A percentile compares a stretch with the other conserved stretches of the same genome.
Conservation (phyloP, 208 protist species). For the Acanthamoeba sp. region DNA sequence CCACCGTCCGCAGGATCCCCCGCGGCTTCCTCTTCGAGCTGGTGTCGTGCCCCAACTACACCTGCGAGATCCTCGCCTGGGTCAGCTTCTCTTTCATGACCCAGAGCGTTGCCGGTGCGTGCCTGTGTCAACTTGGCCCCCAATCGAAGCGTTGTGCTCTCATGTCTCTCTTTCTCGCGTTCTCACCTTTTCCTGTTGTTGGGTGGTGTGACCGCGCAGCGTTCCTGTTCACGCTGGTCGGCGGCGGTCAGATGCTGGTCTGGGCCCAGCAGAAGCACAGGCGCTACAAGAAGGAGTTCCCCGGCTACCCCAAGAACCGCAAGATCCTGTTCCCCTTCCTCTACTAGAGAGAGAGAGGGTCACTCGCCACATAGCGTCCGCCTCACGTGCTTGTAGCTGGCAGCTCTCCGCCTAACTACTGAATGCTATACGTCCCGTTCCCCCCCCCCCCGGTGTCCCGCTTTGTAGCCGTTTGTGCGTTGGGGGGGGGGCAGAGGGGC, state of each 20-base stretch:
- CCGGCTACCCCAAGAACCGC: constrained; percentile 74
- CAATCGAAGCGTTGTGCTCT: neutral
- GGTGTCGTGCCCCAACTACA: constrained; percentile 97
- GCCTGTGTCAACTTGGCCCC: constrained; percentile 23
- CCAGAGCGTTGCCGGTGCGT: constrained; percentile 86
- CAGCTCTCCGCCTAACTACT: too few species aligned
- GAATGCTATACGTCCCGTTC: too few species aligned
- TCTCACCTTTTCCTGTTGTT: constrained; percentile 22
- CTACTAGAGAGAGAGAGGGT: constrained; percentile 34
- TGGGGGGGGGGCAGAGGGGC: too few species aligned
- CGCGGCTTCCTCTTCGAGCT: constrained; percentile 92
- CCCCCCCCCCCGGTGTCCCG: too few species aligned
- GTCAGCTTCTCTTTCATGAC: constrained; percentile 94
- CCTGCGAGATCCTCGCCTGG: constrained; percentile 96
- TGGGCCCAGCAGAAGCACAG: constrained; percentile 83
- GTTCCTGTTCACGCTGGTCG: constrained; percentile 75
- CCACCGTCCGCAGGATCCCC: constrained; percentile 91
- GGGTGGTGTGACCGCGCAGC: neutral
- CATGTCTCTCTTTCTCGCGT: neutral
- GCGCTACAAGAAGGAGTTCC: constrained; percentile 82
- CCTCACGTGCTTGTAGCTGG: too few species aligned
- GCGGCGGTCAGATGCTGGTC: constrained; percentile 76
- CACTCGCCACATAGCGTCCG: too few species aligned
- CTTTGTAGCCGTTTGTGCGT: too few species aligned
- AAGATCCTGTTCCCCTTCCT: constrained; percentile 78